phyloP scores from a whole-genome alignment of 2,329 filamentous ascomycete species.

The Seiridium cupressi region DNA sequence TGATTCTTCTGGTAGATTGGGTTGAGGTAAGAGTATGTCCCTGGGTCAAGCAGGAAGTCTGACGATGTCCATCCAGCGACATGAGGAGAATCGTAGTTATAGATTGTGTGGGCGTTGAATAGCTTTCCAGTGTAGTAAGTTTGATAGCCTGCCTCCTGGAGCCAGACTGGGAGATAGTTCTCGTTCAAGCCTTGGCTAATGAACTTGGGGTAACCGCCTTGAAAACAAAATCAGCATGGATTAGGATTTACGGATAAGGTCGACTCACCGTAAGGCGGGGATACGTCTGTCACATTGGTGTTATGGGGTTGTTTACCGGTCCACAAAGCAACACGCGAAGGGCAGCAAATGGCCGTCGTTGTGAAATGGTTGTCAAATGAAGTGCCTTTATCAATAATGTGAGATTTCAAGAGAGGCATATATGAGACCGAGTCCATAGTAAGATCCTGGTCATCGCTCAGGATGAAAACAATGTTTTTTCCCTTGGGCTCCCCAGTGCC shows the following conservation, averaged over 20 bases:
- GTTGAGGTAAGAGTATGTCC: slow-evolving; percentile 64
- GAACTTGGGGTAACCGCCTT: slow-evolving; percentile 64
- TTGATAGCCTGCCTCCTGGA: slow-evolving; percentile 66
- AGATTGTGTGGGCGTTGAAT: slow-evolving; percentile 61
- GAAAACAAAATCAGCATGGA: neutral
- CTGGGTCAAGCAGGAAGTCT: slow-evolving; percentile 55
- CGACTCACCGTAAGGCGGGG: slow-evolving; percentile 47
- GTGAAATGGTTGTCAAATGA: slow-evolving; percentile 55
- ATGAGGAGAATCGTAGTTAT: slow-evolving; percentile 59
- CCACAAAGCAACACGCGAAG: slow-evolving; percentile 56
- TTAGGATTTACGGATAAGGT: neutral
- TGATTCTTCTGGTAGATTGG: slow-evolving; percentile 56
- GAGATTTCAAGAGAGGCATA: slow-evolving; percentile 25
- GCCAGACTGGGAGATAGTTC: slow-evolving; percentile 67
- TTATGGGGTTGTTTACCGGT: slow-evolving; percentile 61
- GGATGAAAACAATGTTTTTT: slow-evolving; percentile 53
- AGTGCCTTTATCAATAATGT: slow-evolving; percentile 48
- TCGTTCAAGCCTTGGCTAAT: slow-evolving; percentile 63
- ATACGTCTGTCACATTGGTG: slow-evolving; percentile 57
- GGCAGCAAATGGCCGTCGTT: slow-evolving; percentile 56
- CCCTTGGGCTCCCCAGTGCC: too few relatives aligned
- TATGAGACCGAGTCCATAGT: slow-evolving; percentile 49
- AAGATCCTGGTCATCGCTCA: slow-evolving; percentile 62
- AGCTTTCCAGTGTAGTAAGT: slow-evolving; percentile 75
- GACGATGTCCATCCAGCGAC: slow-evolving; percentile 54